Base-by-base conservation (phyloP, 106 monocot genomes). In the Hemerocallis citrina region DNA sequence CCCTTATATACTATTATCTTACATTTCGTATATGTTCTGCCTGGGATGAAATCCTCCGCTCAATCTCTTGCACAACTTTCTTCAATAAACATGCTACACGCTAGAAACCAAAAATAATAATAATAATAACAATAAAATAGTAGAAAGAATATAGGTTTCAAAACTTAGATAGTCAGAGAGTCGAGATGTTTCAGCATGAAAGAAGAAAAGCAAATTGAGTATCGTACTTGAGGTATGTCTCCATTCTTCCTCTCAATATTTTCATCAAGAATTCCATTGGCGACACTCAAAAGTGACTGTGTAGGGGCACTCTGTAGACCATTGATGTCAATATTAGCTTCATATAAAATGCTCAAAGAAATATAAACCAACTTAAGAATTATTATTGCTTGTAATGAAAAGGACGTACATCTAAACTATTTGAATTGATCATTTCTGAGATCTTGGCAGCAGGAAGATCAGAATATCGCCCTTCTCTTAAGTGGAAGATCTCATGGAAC, bases 211-310 rank as follows among this genome's bases (percentile, higher is more conserved):
- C 5, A 57, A 23, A 28, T 24, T 75, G 34, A 62, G 67, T 71
- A 45, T 67, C 84, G 73, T 83, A 94, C 94, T 75, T 89, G 73
- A 83, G 85, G 89, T 55, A 89, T 67, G 68, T 94, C 83, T 17
- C 76, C 83, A 76, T 73, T 85, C 68, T 79, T 78, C 50, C 60
- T 81, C 66, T 88, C 81, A 40, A 73, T 77, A 62, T 76, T 81
- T 70, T 93, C 88, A 70, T 85, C 88, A 43, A 93, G 75, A 54
- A 88, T 78, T 50, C 78, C 63, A 54, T 80, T 67, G 28, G 74
- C 65, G 34, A 87, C 55, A 63, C 77, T 73, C 57, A 84, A 43
- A 57, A 92, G 77, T 51, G 81, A 72, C 57, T 75, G 87, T 5
- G 84, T 78, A 24, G 92, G 84, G 10, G 80, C 84, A 73, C 58